Percentiles rank a stretch among this genome's conserved stretches.
These are phyloP conservation scores for Amanita jacksonii DNA, from an alignment of 768 basidiomycete genomes.

Conservation along the genomic window DNA sequence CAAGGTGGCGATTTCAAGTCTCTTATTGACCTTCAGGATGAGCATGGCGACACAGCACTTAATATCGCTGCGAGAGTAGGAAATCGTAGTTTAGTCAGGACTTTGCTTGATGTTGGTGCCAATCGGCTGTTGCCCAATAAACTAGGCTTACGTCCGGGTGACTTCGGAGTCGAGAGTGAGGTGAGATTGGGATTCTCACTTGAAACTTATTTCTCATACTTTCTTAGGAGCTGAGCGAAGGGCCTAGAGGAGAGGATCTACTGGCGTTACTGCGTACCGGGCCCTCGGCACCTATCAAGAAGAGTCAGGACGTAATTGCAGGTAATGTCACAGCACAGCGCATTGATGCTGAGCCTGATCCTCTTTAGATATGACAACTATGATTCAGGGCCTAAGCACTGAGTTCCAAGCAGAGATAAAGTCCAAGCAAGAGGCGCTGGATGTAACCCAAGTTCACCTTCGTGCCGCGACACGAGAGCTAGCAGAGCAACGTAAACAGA, in stretches of 20 bases:
- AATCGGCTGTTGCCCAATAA: slow-evolving; percentile 87
- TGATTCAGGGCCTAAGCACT: slow-evolving; percentile 68
- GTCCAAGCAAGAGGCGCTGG: slow-evolving; percentile 79
- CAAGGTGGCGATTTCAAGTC: slow-evolving; percentile 69
- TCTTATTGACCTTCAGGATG: slow-evolving; percentile 86
- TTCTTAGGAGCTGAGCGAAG: slow-evolving; percentile 56
- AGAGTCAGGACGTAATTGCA: slow-evolving; percentile 80
- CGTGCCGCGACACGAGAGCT: slow-evolving; percentile 86
- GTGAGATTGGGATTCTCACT: slow-evolving; percentile 25
- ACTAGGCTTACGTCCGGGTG: slow-evolving; percentile 83
- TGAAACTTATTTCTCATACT: slow-evolving; percentile 1
- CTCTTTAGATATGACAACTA: slow-evolving; percentile 65
- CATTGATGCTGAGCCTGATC: slow-evolving; percentile 4
- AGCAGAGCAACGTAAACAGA: slow-evolving; percentile 81
- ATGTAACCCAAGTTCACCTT: slow-evolving; percentile 78
- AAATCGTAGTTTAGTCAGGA: slow-evolving; percentile 76
- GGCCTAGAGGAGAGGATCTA: slow-evolving; percentile 71
- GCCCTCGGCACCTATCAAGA: slow-evolving; percentile 71
- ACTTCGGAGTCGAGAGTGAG: slow-evolving; percentile 92
- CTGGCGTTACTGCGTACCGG: slow-evolving; percentile 63
- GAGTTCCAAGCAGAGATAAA: slow-evolving; percentile 84
- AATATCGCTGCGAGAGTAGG: slow-evolving; percentile 95
- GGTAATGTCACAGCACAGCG: slow-evolving; percentile 29
- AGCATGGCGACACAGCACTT: slow-evolving; percentile 91
- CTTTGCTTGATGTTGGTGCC: slow-evolving; percentile 86